phyloP scores from a whole-genome alignment of 768 basidiomycete species.

The Kondoa malvinella region DNA sequence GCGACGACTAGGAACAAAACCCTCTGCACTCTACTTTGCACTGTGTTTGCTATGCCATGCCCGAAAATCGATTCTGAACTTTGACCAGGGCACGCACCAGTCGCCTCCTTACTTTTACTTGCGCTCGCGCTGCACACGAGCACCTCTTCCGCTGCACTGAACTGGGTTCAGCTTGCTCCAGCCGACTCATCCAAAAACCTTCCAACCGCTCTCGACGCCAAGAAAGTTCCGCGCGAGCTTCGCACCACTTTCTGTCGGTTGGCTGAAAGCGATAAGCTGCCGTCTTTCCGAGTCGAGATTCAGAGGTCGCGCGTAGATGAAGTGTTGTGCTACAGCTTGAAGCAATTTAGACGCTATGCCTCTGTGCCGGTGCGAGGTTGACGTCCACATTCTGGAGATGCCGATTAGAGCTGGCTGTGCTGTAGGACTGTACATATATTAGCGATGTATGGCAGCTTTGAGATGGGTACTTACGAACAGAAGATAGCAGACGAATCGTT shows the following conservation, averaged over 20 bases:
- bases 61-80: no score
- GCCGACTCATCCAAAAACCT: background rate
- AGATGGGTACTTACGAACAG: background rate
- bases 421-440: background rate
- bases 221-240: background rate
- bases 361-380: background rate
- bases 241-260: background rate
- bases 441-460: background rate
- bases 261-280: conserved; percentile 1
- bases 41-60: no score
- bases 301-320: background rate
- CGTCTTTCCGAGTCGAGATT: background rate
- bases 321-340: background rate
- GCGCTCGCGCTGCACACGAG: no score
- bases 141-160: no score
- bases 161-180: no score
- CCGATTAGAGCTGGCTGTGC: background rate
- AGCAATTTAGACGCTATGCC: background rate
- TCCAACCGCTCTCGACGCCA: background rate
- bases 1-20: no score
- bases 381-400: background rate
- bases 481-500: background rate
- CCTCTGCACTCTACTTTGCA: no score
- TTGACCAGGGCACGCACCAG: no score
- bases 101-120: no score